Evolutionary conservation across 2,329 filamentous ascomycete genomes (phyloP), one percentile per base, ranked within the genome.

Genomic region (Penicillium oxalicum): DNA sequence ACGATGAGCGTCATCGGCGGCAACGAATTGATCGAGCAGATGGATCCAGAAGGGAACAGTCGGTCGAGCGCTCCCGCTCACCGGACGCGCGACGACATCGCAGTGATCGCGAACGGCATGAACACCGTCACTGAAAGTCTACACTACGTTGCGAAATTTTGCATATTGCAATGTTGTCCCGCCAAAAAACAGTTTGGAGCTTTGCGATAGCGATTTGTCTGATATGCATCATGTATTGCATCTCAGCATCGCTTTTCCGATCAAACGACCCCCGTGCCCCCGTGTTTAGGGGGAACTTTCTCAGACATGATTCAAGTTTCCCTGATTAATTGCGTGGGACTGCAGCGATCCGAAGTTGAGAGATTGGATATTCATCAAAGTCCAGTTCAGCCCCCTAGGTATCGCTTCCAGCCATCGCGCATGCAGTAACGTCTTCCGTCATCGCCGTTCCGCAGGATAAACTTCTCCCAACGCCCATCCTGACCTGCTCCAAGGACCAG

Each of bases 381-480:
- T 12, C 12, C 18, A n/a, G 5, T 41, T 67, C 61, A 64, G 37
- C 62, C 51, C 29, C 70, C 78, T 44, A 91, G 70, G 71, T 91
- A 93, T 59, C 83, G 78, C 69, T 88, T 91, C 89, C 89, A 94
- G 2, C 87, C 88, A 61, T 91, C 84, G 54, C 87, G 77, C 28
- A 82, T 71, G 53, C 87, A 81, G 44, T 80, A 74, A 39, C 83
- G 77, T 56, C 80, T 82, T 8, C 87, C 87, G 53, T 87, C 82
- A 24, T 84, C 79, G 11, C 79, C 79, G 47, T 85, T 78, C n/a
- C 77, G 77, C 44, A 94, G 74, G 18, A 84, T 74, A 60, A 95
- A 95, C 52, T 86, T 90, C 72, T 96, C 90, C 89, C 91, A 96
- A 44, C 87, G 78, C 12, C 86, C 86, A 64, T 93, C 87, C 51